Percentiles rank a stretch among this genome's conserved stretches.
Conservation (phyloP, 495 filamentous ascomycete genomes). For the Cercophora samala region DNA sequence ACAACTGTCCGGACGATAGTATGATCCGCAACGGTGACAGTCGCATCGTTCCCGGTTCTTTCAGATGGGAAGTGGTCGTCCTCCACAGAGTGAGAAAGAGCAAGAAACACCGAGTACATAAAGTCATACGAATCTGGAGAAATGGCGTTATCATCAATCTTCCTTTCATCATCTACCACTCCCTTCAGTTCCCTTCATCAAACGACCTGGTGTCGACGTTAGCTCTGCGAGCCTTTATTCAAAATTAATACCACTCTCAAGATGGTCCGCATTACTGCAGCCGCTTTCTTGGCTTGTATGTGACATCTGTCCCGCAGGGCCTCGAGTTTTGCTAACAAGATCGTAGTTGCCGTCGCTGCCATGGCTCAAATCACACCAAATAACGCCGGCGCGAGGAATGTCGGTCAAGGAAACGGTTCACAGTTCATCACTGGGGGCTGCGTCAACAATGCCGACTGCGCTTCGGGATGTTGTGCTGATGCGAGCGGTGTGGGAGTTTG, state of each 20-base stretch:
- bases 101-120: neutral
- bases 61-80: neutral
- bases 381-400: slow-evolving; percentile 44
- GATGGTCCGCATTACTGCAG: slow-evolving; percentile 41
- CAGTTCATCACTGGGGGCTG: slow-evolving; percentile 54
- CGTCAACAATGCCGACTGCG: slow-evolving; percentile 45
- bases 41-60: neutral
- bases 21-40: neutral
- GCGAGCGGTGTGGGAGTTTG: slow-evolving; percentile 38
- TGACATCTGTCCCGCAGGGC: neutral
- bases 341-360: slow-evolving; percentile 32
- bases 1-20: neutral
- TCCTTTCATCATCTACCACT: slow-evolving; percentile 11
- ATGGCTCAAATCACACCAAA: slow-evolving; percentile 40
- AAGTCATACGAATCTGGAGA: neutral
- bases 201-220: slow-evolving; percentile 26
- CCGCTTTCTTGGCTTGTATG: slow-evolving; percentile 36
- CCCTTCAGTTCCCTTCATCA: slow-evolving; percentile 1
- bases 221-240: slow-evolving; percentile 7
- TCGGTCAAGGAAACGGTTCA: slow-evolving; percentile 48
- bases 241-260: slow-evolving; percentile 22
- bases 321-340: neutral
- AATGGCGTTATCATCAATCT: slow-evolving; percentile 19
- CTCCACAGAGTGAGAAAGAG: neutral
- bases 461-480: slow-evolving; percentile 43